Evolutionary conservation across 495 filamentous ascomycete species (phyloP), one percentile per base, ranked within the genome.

Genomic region (Trichodelitschia bisporula): DNA sequence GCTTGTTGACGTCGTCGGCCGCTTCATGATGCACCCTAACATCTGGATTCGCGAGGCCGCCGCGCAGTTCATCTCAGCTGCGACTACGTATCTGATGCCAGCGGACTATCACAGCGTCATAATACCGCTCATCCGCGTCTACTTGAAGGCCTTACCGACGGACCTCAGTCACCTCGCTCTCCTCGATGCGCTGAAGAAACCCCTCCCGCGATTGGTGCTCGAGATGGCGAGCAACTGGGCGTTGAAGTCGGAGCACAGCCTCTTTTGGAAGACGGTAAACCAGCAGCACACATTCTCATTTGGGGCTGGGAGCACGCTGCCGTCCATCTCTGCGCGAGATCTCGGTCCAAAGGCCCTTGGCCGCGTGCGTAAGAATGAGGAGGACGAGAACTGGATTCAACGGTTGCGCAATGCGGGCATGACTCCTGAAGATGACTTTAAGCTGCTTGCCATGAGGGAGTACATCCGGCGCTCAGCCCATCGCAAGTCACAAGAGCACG

Each of bases 381-480:
- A 93, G 46, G 89, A 99, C 47, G 80, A 93, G 33, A 69, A 82
- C 42, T 99, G 89, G 89, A 56, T 99, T n/a, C 55, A 55, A 13
- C 66, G 75, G 30, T 51, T 99, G 18, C 64, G 78, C 18, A 83
- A 77, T 36, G 63, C 86, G 21, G 84, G 86, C 0, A 76, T 99
- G 64, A 48, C 56, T 1, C 35, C 54, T 0, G 83, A 90, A 26
- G 89, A 99, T 40, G 89, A 99, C 34, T 66, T 73, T 39, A 99
- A 99, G 44, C 53, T 99, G 5, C 52, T 92, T 13, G 72, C 68
- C 3, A 61, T 99, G 11, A 61, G 72, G 31, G 86, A 92, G 41
- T 93, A 91, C 38, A 80, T 95, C 19, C 91, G 78, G 82, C 70
- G 78, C 18, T 57, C 84, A 12, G 73, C 70, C 5, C 59, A 64